Conservation (phyloP, 768 basidiomycete genomes). For the Erythrobasidium yunnanense region DNA sequence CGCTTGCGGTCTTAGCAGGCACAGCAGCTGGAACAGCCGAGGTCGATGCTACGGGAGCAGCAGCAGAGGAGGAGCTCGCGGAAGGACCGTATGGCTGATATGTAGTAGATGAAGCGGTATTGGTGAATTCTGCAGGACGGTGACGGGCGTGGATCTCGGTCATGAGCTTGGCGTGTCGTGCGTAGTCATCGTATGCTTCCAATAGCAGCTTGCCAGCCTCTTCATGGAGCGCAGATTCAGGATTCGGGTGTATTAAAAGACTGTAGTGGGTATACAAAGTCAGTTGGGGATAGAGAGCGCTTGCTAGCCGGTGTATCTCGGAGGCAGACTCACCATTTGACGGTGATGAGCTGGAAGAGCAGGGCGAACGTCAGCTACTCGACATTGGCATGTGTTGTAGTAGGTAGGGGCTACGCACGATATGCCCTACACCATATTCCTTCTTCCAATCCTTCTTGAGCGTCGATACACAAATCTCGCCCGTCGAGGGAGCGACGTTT, state of each 20-base stretch:
- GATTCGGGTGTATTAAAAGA: constrained; percentile 89
- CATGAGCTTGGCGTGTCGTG: constrained; percentile 71
- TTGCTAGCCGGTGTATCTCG: too few species aligned
- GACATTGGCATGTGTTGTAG: neutral
- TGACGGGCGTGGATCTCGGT: constrained; percentile 69
- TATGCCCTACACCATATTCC: constrained; percentile 78
- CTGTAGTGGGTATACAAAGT: constrained; percentile 48
- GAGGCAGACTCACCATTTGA: constrained; percentile 30
- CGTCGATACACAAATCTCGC: constrained; percentile 79
- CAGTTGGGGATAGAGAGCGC: neutral
- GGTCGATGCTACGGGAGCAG: neutral
- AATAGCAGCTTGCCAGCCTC: constrained; percentile 85
- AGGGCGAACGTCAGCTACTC: constrained; percentile 48
- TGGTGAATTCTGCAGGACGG: constrained; percentile 24
- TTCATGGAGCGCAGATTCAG: constrained; percentile 90
- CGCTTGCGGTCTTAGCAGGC: too few species aligned
- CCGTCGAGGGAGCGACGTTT: constrained; percentile 75
- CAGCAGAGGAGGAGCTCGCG: neutral
- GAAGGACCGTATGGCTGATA: neutral
- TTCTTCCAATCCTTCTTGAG: constrained; percentile 87
- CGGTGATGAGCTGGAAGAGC: constrained; percentile 16
- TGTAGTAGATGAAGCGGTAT: neutral
- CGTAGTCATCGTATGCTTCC: constrained; percentile 75
- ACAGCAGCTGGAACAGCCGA: neutral
- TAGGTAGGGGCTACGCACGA: constrained; percentile 38